These are phyloP conservation scores for Russula virescens DNA, from an alignment of 768 basidiomycete species.

Conservation along the genomic window DNA sequence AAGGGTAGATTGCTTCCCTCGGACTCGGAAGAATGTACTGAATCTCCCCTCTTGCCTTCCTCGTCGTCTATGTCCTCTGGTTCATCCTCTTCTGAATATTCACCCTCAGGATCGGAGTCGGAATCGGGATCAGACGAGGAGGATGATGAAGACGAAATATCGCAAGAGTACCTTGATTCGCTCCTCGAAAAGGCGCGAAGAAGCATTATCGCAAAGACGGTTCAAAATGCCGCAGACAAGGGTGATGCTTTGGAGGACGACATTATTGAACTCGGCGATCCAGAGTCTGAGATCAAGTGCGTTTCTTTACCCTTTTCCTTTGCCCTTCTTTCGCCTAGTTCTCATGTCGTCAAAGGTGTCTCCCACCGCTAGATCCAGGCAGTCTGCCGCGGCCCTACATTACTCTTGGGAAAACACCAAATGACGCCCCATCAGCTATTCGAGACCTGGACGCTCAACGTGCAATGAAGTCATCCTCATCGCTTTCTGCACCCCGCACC, in stretches of 20 bases:
- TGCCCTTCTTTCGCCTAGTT: not conserved
- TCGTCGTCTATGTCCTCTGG: conserved; percentile 15
- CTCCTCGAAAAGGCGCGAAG: conserved; percentile 57
- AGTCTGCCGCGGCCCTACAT: conserved; percentile 61
- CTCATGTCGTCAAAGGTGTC: conserved; percentile 35
- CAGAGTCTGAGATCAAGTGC: conserved; percentile 33
- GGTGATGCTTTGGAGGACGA: conserved; percentile 40
- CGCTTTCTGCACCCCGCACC: conserved; percentile 47
- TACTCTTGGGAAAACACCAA: conserved; percentile 40
- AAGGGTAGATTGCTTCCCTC: conserved; percentile 36
- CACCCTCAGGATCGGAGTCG: conserved; percentile 32
- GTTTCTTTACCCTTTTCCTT: conserved; percentile 11
- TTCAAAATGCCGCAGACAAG: conserved; percentile 10
- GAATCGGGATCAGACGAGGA: conserved; percentile 34
- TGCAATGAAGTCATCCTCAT: conserved; percentile 47
- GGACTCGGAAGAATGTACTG: not conserved
- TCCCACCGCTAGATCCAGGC: conserved; percentile 65
- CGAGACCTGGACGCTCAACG: conserved; percentile 59
- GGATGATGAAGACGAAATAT: conserved; percentile 38
- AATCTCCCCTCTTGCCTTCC: conserved; percentile 18
- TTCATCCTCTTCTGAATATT: not conserved
- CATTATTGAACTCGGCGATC: conserved; percentile 44
- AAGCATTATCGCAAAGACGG: conserved; percentile 33
- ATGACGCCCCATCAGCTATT: conserved; percentile 41
- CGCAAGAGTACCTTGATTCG: conserved; percentile 55